Base-by-base conservation (phyloP, 2,329 filamentous ascomycete species). In the Xylaria sp. region DNA sequence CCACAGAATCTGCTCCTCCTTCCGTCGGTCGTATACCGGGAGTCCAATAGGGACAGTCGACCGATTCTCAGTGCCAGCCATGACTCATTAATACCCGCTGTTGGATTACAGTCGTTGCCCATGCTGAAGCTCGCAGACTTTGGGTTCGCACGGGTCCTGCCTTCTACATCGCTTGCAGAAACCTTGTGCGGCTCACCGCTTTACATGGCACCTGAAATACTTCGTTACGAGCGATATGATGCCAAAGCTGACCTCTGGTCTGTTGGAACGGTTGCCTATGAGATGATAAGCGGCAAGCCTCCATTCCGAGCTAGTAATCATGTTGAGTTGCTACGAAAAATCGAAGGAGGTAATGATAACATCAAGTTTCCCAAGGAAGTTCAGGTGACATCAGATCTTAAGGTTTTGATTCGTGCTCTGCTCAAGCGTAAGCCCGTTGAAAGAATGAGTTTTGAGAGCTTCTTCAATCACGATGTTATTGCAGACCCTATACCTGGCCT, bases 61-160 rank as follows among this genome's bases (percentile, higher is more conserved):
- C 89, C 91, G 17, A 88, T 95, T 61, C 88, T 95, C 75, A 85
- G 84, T 63, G 90, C 89, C 54, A 94, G 91, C 71, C 88, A 90
- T 45, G 88, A 94, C 74, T 94, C 92, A 0, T 82, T 95, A 59
- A 90, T 92, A 46, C 93, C 94, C 3, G 86, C 89, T 25, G 89
- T 89, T 25, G 95, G 95, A 7, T 81, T 99, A 31, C 84, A 87
- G 56, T 95, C 93, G 17, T 79, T 99, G 43, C 95, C 95, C 4
- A 96, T 98, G 90, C 86, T 99, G 63, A 99, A 99, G 80, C 89
- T 99, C 70, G 95, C 95, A 60, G 95, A 99, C 79, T 99, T 99
- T 74, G 95, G 95, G n/a, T 99, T 99, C 75, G 95, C 95, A 59
- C 89, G 95, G 59, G 92, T 96, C 58, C 81, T 99, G 51, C 94